These are phyloP conservation scores for Aegilops tauschii DNA, from an alignment of 176 grass and related monocot species.

Conservation along the genomic window DNA sequence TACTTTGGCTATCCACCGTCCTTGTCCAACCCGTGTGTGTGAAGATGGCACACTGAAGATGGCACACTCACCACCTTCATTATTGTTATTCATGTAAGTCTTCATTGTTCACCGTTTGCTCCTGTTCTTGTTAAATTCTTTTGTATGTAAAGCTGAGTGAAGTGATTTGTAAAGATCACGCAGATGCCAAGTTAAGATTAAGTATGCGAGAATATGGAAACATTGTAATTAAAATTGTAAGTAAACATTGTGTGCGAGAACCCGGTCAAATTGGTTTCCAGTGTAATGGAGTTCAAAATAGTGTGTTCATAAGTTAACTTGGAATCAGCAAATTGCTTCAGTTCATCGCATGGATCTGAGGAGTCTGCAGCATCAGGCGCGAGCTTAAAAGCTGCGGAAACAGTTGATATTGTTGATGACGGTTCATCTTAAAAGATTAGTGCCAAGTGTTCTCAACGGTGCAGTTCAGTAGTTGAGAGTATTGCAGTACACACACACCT, in stretches of 20 bases:
- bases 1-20: background rate
- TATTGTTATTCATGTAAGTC: too few relatives aligned
- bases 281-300: background rate
- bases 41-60: background rate
- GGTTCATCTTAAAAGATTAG: background rate
- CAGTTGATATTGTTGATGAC: conserved; percentile 14
- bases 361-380: conserved; percentile 26
- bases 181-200: too few relatives aligned
- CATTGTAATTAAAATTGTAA: background rate
- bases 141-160: too few relatives aligned
- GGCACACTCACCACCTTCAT: too few relatives aligned
- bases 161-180: too few relatives aligned
- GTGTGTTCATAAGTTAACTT: background rate
- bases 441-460: background rate
- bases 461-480: background rate
- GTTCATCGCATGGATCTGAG: conserved; percentile 37
- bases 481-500: too few relatives aligned
- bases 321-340: conserved; percentile 13
- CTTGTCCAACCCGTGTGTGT: background rate
- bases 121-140: too few relatives aligned
- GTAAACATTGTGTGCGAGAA: background rate
- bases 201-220: background rate
- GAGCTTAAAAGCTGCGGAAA: conserved; percentile 6
- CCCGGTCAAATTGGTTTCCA: background rate
- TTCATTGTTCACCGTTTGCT: too few relatives aligned